Base-by-base conservation (phyloP, 805 yeast genomes). In the Saccharomycopsis sp. region DNA sequence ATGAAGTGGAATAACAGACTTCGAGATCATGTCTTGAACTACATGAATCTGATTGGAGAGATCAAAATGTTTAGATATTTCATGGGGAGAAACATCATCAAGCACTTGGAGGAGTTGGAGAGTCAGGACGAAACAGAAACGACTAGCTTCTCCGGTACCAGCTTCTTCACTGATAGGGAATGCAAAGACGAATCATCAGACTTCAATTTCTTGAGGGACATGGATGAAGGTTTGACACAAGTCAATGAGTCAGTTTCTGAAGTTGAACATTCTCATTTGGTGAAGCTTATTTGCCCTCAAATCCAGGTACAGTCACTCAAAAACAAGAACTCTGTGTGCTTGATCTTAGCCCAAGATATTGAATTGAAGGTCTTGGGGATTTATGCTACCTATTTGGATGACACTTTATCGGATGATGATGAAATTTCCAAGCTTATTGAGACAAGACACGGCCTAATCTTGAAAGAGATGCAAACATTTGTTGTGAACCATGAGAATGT, bases 251-350 rank as follows among this genome's bases (percentile, higher is more conserved):
- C 59, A 3, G 61, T 61, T 16, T 65, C 68, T 29, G 71, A 72
- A 38, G 57, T 61, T 5, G 68, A 55, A 42, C 71, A 73, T 48
- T 70, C 73, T 39, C 74, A 67, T 52, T 60, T 76, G 43, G 55
- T 78, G 34, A 69, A 71, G 48, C 59, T 79, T 31, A 64, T 72
- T 5, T 71, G 76, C 34, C 83, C 85, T 0, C 86, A 79, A 52
- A 64, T 77, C 10, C 85, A 77, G 49, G 52, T 75, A 18, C 61
- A 65, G 8, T 66, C 75, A 16, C 68, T 67, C 10, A 57, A 59
- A 15, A 72, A 68, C 36, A 65, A 63, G 1, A 61, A 73, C 1
- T 71, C 77, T 42, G 65, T 73, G 5, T 34, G 42, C 3, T 53
- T 77, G 25, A 50, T 77, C 2, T 63, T 77, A 3, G 70, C 82